Base-by-base conservation (phyloP, 169 alveolate genomes). In the Hepatocystis sp. region DNA sequence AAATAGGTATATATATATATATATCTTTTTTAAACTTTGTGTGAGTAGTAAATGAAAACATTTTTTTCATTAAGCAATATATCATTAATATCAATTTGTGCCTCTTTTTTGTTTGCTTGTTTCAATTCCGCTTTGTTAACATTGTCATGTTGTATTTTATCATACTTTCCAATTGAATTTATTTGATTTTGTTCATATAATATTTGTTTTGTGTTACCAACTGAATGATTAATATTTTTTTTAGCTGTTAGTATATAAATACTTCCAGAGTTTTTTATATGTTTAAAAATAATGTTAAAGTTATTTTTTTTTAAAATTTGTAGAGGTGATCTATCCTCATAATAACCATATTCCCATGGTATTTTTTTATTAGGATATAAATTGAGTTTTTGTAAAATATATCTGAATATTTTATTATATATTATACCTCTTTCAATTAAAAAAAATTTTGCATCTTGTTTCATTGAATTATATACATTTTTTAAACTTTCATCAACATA, bases 301-400 rank as follows among this genome's bases (percentile, higher is more conserved):
- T 64, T 34, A 51, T 81, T 81, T 19, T 63, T 81, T 81, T 81
- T 81, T 47, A 81, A 52, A 32, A 81, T 47, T 0, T 81, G 28
- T n/a, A 81, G 49, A n/a, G 95, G 95, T 40, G 85, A 85, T 36
- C 95, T 65, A 84, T 92, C 58, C 65, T 92, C 95, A 66, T 61
- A 92, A 71, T 92, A 84, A 10, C 95, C 95, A 89, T 90, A 71
- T 67, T 90, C 91, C 95, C 95, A 92, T 27, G 95, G 94, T 15
- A 92, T 84, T 39, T 55, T 88, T 7, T 85, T 89, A 66, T 92
- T 92, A n/a, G 95, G 95, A 55, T 92, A 92, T 49, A 92, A 39
- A 56, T 90, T 66, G 71, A 92, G 40, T 63, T 65, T 66, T 39
- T 86, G 63, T 91, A 92, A 55, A 53, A 90, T 30, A 17, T 67